Evolutionary conservation across 352 stramenopile species (phyloP).

Genomic region (Blastocystis sp.): DNA sequence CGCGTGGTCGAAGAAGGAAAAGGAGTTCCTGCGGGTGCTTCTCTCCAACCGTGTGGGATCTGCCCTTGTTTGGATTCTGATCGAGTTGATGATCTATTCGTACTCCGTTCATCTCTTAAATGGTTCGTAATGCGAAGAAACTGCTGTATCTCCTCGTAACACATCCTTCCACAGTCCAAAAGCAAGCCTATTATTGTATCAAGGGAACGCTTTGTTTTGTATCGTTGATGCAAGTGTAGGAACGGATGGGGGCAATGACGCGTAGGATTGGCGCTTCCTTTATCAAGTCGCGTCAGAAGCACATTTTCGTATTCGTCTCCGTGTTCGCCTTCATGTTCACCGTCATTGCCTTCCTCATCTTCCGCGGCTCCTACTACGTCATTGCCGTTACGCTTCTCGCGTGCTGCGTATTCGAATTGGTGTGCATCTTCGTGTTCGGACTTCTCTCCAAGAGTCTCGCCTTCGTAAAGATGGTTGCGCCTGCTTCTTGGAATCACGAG

Average conservation of each 20-base stretch:
- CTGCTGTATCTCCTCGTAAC: slow-evolving; percentile 15
- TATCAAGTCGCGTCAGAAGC: slow-evolving; percentile 37
- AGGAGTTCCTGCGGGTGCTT: slow-evolving; percentile 35
- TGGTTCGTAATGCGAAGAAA: slow-evolving; percentile 8
- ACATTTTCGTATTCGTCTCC: slow-evolving; percentile 38
- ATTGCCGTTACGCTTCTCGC: background rate
- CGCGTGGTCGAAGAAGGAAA: slow-evolving; percentile 43
- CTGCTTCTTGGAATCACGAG: background rate
- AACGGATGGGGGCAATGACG: background rate
- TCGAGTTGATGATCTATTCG: slow-evolving; percentile 29
- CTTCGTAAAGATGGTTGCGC: slow-evolving; percentile 12
- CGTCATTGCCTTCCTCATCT: background rate
- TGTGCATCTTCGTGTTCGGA: slow-evolving; percentile 15
- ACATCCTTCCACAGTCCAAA: background rate
- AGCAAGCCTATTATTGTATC: slow-evolving; percentile 15
- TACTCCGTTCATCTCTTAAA: slow-evolving; percentile 6
- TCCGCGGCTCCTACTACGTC: slow-evolving; percentile 31
- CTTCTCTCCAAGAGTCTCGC: slow-evolving; percentile 32
- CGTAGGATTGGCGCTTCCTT: slow-evolving; percentile 31
- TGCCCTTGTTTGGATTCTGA: slow-evolving; percentile 26
- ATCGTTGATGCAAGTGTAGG: background rate
- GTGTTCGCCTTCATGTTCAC: slow-evolving; percentile 13
- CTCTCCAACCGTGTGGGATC: slow-evolving; percentile 1
- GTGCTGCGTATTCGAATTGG: slow-evolving; percentile 2
- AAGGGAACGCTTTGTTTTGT: slow-evolving; percentile 46